A percentile compares a stretch with the other conserved stretches of the same genome.
Conservation (phyloP, 2,329 filamentous ascomycete species). For the Fusarium aywerte region DNA sequence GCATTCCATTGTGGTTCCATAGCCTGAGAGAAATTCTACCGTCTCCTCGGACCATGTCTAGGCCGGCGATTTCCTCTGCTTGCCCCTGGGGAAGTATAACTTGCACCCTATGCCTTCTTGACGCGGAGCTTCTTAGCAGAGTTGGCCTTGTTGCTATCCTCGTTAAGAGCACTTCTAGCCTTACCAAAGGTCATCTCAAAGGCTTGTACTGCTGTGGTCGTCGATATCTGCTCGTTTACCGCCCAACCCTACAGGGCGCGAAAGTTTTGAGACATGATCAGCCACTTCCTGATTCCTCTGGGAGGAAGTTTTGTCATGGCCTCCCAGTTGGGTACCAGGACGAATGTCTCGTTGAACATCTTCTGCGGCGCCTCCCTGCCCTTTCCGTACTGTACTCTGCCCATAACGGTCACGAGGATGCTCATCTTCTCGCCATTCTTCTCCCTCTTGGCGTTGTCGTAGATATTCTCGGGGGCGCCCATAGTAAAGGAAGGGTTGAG, state of each 20-base stretch:
- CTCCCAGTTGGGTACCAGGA: slow-evolving; percentile 82
- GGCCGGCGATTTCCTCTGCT: not conserved
- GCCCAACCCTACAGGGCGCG: slow-evolving; percentile 58
- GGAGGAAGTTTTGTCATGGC: slow-evolving; percentile 63
- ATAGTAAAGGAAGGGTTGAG: slow-evolving; percentile 74
- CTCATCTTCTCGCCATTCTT: slow-evolving; percentile 70
- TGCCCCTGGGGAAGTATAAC: not conserved
- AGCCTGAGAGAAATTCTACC: not conserved
- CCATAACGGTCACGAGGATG: slow-evolving; percentile 78
- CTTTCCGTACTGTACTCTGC: slow-evolving; percentile 75
- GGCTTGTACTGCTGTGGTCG: slow-evolving; percentile 5
- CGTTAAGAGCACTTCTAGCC: slow-evolving; percentile 9
- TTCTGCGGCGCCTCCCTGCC: slow-evolving; percentile 70
- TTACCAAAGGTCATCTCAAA: slow-evolving; percentile 1
- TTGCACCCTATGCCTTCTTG: slow-evolving; percentile 19
- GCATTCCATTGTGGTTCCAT: slow-evolving; percentile 2
- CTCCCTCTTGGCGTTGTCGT: slow-evolving; percentile 56
- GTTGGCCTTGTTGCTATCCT: slow-evolving; percentile 24
- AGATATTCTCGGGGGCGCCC: slow-evolving; percentile 62
- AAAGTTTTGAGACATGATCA: slow-evolving; percentile 80
- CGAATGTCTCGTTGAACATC: slow-evolving; percentile 82
- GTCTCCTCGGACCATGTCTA: not conserved
- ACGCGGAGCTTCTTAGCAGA: slow-evolving; percentile 10
- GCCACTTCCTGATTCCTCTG: slow-evolving; percentile 66
- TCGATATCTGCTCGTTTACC: slow-evolving; percentile 6